These are phyloP conservation scores for Neophaeococcomyces aloes DNA, from an alignment of 2,329 filamentous ascomycete genomes.

Conservation along the genomic window DNA sequence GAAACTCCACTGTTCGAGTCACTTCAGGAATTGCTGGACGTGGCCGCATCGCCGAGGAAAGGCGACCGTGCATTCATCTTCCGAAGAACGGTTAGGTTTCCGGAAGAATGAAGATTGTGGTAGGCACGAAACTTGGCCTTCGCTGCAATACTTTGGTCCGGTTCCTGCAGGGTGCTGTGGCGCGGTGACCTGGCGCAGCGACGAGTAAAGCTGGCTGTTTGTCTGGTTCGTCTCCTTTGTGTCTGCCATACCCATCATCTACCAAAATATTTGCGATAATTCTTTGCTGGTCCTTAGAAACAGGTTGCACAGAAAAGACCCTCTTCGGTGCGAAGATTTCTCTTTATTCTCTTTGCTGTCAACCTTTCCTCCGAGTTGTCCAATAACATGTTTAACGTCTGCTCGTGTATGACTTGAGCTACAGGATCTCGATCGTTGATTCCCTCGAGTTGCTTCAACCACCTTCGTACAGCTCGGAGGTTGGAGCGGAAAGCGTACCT, in stretches of 20 bases:
- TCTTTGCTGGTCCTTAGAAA: background rate
- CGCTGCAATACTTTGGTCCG: too few species aligned
- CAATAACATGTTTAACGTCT: constrained; percentile 4
- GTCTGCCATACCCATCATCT: too few species aligned
- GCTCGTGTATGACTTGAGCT: background rate
- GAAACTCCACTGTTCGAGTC: background rate
- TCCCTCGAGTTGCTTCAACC: constrained; percentile 1
- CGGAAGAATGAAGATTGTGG: too few species aligned
- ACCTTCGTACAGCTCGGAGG: background rate
- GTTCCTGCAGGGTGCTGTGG: too few species aligned
- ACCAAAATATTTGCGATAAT: background rate
- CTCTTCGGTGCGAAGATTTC: background rate
- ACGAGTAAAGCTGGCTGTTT: too few species aligned
- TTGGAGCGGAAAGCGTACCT: constrained; percentile 3
- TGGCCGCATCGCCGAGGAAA: background rate
- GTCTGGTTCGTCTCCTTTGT: too few species aligned
- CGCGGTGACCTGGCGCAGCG: too few species aligned
- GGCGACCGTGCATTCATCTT: background rate
- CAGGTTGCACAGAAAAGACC: constrained; percentile 3
- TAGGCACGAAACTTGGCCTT: too few species aligned
- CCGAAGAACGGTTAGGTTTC: too few species aligned
- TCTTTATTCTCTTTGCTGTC: constrained; percentile 1
- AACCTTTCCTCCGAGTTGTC: background rate
- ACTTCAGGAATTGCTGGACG: background rate
- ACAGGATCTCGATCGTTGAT: background rate